Evolutionary conservation across 495 filamentous ascomycete species (phyloP).

Genomic region (Aspergillus biplanus): DNA sequence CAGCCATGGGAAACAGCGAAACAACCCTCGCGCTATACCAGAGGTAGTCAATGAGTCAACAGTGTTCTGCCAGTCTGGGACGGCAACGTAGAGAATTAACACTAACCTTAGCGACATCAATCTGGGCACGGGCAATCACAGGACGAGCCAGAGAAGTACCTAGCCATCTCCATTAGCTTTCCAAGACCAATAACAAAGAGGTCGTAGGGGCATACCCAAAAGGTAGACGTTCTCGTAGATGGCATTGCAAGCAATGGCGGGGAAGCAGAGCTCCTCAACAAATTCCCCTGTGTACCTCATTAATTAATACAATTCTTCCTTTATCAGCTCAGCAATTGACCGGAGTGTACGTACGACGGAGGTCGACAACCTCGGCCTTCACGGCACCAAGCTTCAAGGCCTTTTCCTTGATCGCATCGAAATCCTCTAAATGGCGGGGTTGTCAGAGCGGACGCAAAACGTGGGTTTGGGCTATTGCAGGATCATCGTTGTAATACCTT

Average conservation of each 20-base stretch:
- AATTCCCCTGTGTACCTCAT: slow-evolving; percentile 55
- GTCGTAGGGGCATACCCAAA: slow-evolving; percentile 53
- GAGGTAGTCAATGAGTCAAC: slow-evolving; percentile 4
- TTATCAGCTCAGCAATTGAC: background rate
- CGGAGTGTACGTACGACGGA: slow-evolving; percentile 49
- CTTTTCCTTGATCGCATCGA: slow-evolving; percentile 62
- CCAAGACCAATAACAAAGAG: slow-evolving; percentile 49
- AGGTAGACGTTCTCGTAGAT: slow-evolving; percentile 85
- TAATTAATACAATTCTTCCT: background rate
- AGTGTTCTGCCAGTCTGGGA: background rate
- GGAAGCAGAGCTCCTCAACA: slow-evolving; percentile 85
- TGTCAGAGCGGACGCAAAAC: slow-evolving; percentile 19
- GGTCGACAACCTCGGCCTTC: slow-evolving; percentile 49
- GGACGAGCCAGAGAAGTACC: slow-evolving; percentile 85
- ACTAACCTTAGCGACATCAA: slow-evolving; percentile 59
- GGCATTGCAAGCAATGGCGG: slow-evolving; percentile 80
- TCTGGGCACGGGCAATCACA: slow-evolving; percentile 84
- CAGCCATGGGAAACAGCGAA: slow-evolving; percentile 75
- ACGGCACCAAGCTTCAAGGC: slow-evolving; percentile 58
- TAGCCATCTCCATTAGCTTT: slow-evolving; percentile 52
- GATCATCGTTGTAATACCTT: slow-evolving; percentile 37
- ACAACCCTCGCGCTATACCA: slow-evolving; percentile 42
- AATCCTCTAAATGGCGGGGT: slow-evolving; percentile 54
- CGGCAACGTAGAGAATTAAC: background rate
- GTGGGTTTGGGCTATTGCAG: slow-evolving; percentile 5